phyloP scores from a whole-genome alignment of 169 alveolate genomes.

The Eimeria sp. region DNA sequence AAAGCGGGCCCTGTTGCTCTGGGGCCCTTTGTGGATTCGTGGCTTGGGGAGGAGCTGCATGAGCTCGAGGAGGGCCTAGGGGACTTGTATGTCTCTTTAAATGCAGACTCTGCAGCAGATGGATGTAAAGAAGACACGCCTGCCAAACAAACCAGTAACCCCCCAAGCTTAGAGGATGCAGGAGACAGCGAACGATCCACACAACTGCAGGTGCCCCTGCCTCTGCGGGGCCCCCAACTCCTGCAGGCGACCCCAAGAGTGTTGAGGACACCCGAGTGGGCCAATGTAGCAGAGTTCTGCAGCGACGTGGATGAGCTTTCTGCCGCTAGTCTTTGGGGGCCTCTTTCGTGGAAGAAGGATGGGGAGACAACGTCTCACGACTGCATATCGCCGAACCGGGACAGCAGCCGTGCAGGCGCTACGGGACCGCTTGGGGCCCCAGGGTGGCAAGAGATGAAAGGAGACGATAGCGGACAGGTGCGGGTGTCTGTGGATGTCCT shows the following conservation, averaged over 20 bases:
- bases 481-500: conserved; percentile 50
- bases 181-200: not conserved
- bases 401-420: not conserved
- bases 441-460: not conserved
- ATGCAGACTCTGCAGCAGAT: not conserved
- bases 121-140: not conserved
- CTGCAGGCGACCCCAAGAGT: not conserved
- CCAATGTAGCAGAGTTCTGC: not conserved
- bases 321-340: not conserved
- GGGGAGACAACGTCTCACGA: not conserved
- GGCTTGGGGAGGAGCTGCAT: conserved; percentile 19
- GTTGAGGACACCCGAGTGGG: conserved; percentile 32
- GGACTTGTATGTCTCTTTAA: conserved; percentile 37
- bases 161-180: not conserved
- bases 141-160: not conserved
- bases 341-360: not conserved
- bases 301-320: conserved; percentile 42
- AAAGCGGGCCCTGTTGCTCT: not conserved
- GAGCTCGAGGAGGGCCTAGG: conserved; percentile 72
- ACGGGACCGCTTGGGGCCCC: not conserved
- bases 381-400: not conserved
- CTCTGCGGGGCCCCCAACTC: not conserved
- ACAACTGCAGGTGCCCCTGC: not conserved
- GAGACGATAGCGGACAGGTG: not conserved
- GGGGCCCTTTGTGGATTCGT: not conserved